Evolutionary conservation across 768 basidiomycete species (phyloP), one percentile per base, ranked within the genome.

Genomic region (Baorangia bicolor): DNA sequence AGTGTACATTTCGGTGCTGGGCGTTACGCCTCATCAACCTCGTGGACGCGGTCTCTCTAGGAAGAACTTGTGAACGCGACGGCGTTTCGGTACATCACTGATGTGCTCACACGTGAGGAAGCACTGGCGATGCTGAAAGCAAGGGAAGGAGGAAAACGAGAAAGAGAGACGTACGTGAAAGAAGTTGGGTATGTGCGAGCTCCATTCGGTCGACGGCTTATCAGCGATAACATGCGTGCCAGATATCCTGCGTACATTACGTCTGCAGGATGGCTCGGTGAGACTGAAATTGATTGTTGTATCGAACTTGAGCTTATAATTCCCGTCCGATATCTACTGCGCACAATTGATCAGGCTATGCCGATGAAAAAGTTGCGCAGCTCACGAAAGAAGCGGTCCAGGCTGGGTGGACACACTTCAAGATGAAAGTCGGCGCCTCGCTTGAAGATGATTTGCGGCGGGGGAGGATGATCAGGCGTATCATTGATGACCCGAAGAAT

Each of bases 331-430:
- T 49, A 31, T 45, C 21, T 27, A 5, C 21, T 20, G 42, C n/a
- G 18, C 30, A 30, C 14, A 37, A 48, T 25, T 30, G 40, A 43
- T 41, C 20, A 83, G 88, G 92, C 1, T 97, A 96, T 74, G 81
- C 81, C 30, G 94, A 97, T 70, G 93, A 94, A 68, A 96, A 96
- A 67, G 85, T 96, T 44, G 81, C 83, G 1, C 80, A 83, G 3
- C 80, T 98, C 38, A 94, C 91, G 11, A 85, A 85, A 64, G 91
- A 92, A 64, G 90, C 92, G n/a, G 78, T 97, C 45, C 72, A 78
- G 9, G 82, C 81, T 33, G 95, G 94, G 21, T 97, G 95, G 84
- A 97, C 91, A 73, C 92, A 95, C 76, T 96, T 97, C 83, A 97
- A 97, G 77, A 92, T 96, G 86, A 97, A 98, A 75, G 94, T 97